Conservation (phyloP, 2,329 filamentous ascomycete species). For the Teratosphaeriaceae sp. region DNA sequence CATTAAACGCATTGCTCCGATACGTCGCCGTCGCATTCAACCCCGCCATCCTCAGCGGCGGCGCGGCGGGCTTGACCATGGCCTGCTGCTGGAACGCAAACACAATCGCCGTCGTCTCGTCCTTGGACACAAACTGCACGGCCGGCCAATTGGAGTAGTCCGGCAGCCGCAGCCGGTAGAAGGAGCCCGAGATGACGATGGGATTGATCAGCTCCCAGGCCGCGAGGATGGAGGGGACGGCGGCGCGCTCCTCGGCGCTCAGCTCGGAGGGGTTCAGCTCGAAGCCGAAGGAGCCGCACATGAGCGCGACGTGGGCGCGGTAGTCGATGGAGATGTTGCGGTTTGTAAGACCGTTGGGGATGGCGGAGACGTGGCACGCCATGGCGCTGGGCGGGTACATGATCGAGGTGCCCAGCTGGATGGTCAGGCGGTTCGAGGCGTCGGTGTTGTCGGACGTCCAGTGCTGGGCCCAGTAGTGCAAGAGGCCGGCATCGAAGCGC, state of each 20-base stretch:
- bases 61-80: conserved; percentile 47
- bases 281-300: conserved; percentile 61
- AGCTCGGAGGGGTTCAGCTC: conserved; percentile 54
- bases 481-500: conserved; percentile 56
- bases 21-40: conserved; percentile 51
- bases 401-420: conserved; percentile 58
- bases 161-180: conserved; percentile 54
- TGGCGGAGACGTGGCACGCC: conserved; percentile 58
- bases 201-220: conserved; percentile 53
- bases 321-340: conserved; percentile 53
- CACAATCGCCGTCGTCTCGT: conserved; percentile 45
- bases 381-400: conserved; percentile 57
- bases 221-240: conserved; percentile 49
- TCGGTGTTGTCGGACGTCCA: conserved; percentile 64
- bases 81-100: conserved; percentile 56
- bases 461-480: conserved; percentile 59
- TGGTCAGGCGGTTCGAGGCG: conserved; percentile 52
- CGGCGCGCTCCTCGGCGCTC: conserved; percentile 43
- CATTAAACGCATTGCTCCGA: conserved; percentile 43
- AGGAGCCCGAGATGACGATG: conserved; percentile 50
- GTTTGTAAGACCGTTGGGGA: conserved; percentile 52
- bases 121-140: conserved; percentile 51
- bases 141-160: conserved; percentile 57
- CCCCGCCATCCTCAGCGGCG: conserved; percentile 50
- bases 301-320: conserved; percentile 60